These are phyloP conservation scores for Globisporangium perplexum DNA, from an alignment of 352 stramenopile species.

Conservation along the genomic window DNA sequence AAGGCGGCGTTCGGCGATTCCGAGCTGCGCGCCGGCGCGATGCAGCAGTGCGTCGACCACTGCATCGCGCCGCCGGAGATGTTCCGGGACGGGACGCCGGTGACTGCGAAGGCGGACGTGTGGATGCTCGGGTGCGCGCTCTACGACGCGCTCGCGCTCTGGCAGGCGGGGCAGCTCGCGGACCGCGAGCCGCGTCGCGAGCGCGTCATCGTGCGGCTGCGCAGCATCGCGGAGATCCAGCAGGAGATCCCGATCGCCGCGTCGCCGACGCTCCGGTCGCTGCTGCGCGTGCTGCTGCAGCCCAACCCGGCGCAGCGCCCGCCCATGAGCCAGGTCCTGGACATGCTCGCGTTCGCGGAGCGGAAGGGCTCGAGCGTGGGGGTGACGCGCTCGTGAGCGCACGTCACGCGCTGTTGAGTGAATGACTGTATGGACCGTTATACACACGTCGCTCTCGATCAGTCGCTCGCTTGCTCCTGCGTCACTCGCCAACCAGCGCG, in stretches of 20 bases:
- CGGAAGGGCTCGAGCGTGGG: too few species aligned
- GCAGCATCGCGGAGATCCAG: slow-evolving; percentile 34
- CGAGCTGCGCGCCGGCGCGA: slow-evolving; percentile 21
- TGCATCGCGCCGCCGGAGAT: slow-evolving; percentile 38
- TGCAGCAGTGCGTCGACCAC: slow-evolving; percentile 34
- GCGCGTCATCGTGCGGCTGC: slow-evolving; percentile 31
- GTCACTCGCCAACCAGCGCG: too few species aligned
- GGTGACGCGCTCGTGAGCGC: too few species aligned
- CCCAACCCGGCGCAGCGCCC: slow-evolving; percentile 46
- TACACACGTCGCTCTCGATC: too few species aligned
- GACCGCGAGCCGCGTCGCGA: slow-evolving; percentile 2
- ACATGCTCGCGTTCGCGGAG: slow-evolving; percentile 40
- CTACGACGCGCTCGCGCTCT: slow-evolving; percentile 49
- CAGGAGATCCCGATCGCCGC: slow-evolving; percentile 40
- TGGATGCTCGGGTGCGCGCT: slow-evolving; percentile 67
- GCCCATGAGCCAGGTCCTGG: slow-evolving; percentile 52
- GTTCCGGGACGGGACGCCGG: slow-evolving; percentile 11
- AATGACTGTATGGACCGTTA: too few species aligned
- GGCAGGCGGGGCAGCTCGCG: slow-evolving; percentile 33
- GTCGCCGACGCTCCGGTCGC: slow-evolving; percentile 34
- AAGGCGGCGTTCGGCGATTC: slow-evolving; percentile 34
- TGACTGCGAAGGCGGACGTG: slow-evolving; percentile 43
- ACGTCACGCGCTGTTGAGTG: too few species aligned
- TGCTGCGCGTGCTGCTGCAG: slow-evolving; percentile 63
- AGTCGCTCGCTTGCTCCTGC: too few species aligned